Evolutionary conservation across 1,139 yeast species (phyloP).

Genomic region (Kodamaea plutei): DNA sequence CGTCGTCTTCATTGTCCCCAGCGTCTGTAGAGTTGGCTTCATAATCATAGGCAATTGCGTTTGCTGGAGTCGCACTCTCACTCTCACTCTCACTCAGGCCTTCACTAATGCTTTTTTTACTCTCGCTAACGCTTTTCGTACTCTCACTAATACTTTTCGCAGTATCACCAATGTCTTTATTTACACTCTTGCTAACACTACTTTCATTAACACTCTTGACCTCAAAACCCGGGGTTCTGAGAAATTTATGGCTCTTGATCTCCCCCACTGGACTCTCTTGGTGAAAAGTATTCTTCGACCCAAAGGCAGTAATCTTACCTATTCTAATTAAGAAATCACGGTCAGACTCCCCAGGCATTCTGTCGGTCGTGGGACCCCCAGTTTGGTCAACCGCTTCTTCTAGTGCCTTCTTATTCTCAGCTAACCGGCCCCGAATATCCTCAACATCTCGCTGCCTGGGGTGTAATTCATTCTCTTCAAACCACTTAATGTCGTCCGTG

Average conservation of each 20-base stretch:
- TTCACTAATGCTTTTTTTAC: slow-evolving; percentile 10
- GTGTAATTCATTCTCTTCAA: slow-evolving; percentile 49
- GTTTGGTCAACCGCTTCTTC: slow-evolving; percentile 16
- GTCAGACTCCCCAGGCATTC: slow-evolving; percentile 66
- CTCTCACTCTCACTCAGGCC: slow-evolving; percentile 7
- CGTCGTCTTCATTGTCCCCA: slow-evolving; percentile 13
- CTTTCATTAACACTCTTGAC: slow-evolving; percentile 3
- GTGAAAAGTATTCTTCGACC: slow-evolving; percentile 57
- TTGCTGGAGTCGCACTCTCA: slow-evolving; percentile 4
- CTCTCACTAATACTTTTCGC: slow-evolving; percentile 14
- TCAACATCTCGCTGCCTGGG: slow-evolving; percentile 55
- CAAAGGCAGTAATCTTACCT: slow-evolving; percentile 94
- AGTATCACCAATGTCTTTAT: slow-evolving; percentile 2
- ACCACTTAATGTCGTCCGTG: slow-evolving; percentile 50
- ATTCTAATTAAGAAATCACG: slow-evolving; percentile 79
- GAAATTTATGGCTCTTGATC: slow-evolving; percentile 28
- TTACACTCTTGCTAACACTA: too few species aligned
- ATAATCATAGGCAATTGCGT: slow-evolving; percentile 9
- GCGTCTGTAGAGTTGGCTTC: slow-evolving; percentile 18
- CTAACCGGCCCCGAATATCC: slow-evolving; percentile 61
- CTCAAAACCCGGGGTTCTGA: slow-evolving; percentile 39
- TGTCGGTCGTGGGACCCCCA: slow-evolving; percentile 19
- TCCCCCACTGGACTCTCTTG: slow-evolving; percentile 14
- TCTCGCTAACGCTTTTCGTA: slow-evolving; percentile 9
- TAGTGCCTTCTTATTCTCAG: slow-evolving; percentile 17